Base-by-base conservation (phyloP, 352 stramenopile species). In the Phytophthora pluvialis region DNA sequence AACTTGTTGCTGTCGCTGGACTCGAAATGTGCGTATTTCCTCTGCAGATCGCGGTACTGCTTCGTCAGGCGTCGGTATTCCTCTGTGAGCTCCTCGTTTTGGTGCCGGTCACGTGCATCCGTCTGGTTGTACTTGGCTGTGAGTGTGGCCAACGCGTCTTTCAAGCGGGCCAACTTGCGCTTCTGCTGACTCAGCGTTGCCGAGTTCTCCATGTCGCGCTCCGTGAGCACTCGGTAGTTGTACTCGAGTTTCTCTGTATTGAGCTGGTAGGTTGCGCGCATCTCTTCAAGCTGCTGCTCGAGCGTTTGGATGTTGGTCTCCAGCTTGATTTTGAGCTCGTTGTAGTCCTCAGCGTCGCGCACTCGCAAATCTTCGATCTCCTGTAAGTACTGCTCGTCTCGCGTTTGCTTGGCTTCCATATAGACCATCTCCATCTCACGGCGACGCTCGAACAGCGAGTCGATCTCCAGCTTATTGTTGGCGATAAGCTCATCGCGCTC, bases 201-300 rank as follows among this genome's bases (percentile, higher is more conserved):
- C 32, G 86, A 97, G 75, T 98, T 98, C 51, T 98, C 95, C 84
- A 97, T 97, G 60, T 98, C 94, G 13, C 93, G 79, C 59, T 98
- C 94, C 0, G 90, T 98, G 9, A 98, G 80, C 7, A 98, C 93
- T 25, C 94, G 82, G 73, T 98, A 98, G 64, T 98, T 98, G 77
- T 98, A 98, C 75, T 98, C 95, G 48, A 98, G 85, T 66, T 98
- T 98, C 60, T 98, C 95, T 8, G 93, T 98, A 64, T 98, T 98
- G 57, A 98, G 88, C 64, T 98, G 90, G 68, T 98, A 98, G 28
- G 93, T 98, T 1, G 94, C 90, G 16, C 93, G 84, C 90, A 98
- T 98, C 46, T 98, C 93, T 69, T 98, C 93, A 21, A 98, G 85
- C 70, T 98, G 94, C 75, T 98, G 93, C 76, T 98, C 93, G 0